phyloP scores from a whole-genome alignment of 2,329 filamentous ascomycete genomes.

The Colletotrichum higginsianum region DNA sequence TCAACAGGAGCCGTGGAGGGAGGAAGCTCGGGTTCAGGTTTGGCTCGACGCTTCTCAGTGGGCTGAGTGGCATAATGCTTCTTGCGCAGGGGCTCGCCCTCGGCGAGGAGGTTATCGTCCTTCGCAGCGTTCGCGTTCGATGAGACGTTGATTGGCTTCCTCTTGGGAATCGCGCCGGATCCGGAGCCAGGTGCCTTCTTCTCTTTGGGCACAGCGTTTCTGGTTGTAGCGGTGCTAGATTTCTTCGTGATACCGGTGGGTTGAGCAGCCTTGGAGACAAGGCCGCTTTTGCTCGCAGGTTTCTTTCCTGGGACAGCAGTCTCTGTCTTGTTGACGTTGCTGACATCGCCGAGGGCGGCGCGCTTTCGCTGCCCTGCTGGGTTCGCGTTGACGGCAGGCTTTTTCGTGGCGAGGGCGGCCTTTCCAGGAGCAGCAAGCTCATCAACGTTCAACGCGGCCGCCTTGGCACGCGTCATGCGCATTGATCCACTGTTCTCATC shows the following conservation, averaged over 20 bases:
- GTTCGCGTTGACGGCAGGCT: constrained; percentile 66
- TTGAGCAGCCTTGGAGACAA: constrained; percentile 86
- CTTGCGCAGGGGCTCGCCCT: constrained; percentile 79
- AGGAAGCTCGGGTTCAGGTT: constrained; percentile 43
- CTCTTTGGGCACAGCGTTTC: constrained; percentile 78
- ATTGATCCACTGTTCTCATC: constrained; percentile 88
- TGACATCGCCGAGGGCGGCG: constrained; percentile 91
- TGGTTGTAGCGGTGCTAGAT: constrained; percentile 70
- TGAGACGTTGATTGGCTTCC: constrained; percentile 72
- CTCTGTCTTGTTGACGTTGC: constrained; percentile 90
- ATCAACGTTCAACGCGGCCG: constrained; percentile 79
- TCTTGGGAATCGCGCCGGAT: constrained; percentile 72
- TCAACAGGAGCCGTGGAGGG: constrained; percentile 38
- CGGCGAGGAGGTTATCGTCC: constrained; percentile 73
- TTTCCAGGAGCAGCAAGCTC: constrained; percentile 74
- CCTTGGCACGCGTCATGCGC: constrained; percentile 93
- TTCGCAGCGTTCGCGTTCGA: constrained; percentile 79
- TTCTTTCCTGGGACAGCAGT: constrained; percentile 81
- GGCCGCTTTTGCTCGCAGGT: constrained; percentile 73
- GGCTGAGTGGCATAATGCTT: constrained; percentile 64
- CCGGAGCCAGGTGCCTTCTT: constrained; percentile 81
- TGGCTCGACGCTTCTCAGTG: constrained; percentile 52
- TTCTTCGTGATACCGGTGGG: constrained; percentile 86
- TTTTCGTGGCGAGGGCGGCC: constrained; percentile 79
- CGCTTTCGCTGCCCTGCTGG: constrained; percentile 76